Conservation (phyloP, 2,329 filamentous ascomycete species). For the Sporothrix mexicana region DNA sequence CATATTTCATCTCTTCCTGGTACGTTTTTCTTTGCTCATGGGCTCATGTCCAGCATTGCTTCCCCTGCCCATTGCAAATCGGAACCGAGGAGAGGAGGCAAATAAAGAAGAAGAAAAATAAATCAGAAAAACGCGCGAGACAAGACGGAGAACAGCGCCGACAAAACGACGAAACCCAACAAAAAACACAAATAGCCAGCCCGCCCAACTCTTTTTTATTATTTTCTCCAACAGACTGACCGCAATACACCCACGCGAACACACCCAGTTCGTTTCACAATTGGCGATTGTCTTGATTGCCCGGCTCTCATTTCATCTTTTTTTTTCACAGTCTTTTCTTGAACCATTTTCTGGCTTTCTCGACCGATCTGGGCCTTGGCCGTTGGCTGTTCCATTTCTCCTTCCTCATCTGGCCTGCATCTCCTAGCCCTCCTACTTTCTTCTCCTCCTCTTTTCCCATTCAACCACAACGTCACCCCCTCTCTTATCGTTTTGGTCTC, state of each 20-base stretch:
- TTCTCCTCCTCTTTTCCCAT: not conserved
- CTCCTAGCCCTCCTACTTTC: not conserved
- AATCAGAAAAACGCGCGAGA: not conserved
- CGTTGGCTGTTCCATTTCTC: not conserved
- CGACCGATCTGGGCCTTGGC: not conserved
- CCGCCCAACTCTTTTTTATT: not conserved
- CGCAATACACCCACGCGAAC: constrained; percentile 13
- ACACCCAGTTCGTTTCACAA: constrained; percentile 20
- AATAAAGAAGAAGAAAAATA: not conserved
- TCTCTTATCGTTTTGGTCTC: no score
- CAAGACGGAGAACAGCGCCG: not conserved
- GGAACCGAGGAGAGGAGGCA: not conserved
- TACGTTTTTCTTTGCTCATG: constrained; percentile 17
- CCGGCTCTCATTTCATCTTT: not conserved
- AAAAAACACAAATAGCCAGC: constrained; percentile 23
- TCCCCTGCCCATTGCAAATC: not conserved
- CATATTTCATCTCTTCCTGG: not conserved
- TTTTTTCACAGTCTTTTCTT: not conserved
- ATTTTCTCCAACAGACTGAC: not conserved
- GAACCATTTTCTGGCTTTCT: not conserved
- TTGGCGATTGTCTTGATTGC: constrained; percentile 23
- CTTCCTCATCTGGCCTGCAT: constrained; percentile 15
- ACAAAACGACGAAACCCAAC: not conserved
- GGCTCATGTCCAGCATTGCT: not conserved
- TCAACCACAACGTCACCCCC: not conserved